Conservation (phyloP, 2,329 filamentous ascomycete genomes). For the Drechmeria coniospora region DNA sequence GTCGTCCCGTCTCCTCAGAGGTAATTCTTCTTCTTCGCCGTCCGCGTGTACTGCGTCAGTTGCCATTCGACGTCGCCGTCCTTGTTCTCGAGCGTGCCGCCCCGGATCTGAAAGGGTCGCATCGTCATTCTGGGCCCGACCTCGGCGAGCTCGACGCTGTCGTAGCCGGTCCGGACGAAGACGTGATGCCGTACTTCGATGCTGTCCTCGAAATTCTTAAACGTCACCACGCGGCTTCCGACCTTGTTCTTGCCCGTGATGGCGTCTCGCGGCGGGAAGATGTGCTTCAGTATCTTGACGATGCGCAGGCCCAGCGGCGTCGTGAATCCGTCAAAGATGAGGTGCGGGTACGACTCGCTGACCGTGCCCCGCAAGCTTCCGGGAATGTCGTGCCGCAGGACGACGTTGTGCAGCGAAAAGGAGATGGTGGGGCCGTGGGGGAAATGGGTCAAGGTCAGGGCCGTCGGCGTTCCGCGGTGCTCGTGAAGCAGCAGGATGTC, state of each 20-base stretch:
- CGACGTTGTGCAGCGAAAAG: conserved; percentile 84
- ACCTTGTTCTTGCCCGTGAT: conserved; percentile 57
- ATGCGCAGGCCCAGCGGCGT: conserved; percentile 67
- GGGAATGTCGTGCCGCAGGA: conserved; percentile 84
- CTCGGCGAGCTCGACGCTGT: conserved; percentile 77
- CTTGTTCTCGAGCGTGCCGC: conserved; percentile 83
- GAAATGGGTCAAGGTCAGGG: conserved; percentile 72
- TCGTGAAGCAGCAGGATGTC: conserved; percentile 85
- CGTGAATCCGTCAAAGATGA: conserved; percentile 90
- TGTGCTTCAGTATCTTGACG: conserved; percentile 80
- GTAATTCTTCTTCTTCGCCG: conserved; percentile 65
- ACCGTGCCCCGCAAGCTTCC: conserved; percentile 77
- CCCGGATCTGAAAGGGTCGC: conserved; percentile 83
- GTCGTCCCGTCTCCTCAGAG: no score
- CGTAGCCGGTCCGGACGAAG: conserved; percentile 83
- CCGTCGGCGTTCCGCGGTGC: conserved; percentile 82
- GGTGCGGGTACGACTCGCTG: conserved; percentile 80
- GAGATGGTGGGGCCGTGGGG: conserved; percentile 69
- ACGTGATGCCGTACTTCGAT: conserved; percentile 76
- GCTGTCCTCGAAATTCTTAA: conserved; percentile 84
- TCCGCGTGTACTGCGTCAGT: conserved; percentile 87
- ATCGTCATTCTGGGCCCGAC: conserved; percentile 96
- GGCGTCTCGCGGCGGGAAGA: conserved; percentile 79
- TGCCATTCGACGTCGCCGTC: conserved; percentile 96
- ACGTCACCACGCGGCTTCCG: conserved; percentile 79